Base-by-base conservation (phyloP, 2,329 filamentous ascomycete species). In the Pseudocercospora pini-densiflorae region DNA sequence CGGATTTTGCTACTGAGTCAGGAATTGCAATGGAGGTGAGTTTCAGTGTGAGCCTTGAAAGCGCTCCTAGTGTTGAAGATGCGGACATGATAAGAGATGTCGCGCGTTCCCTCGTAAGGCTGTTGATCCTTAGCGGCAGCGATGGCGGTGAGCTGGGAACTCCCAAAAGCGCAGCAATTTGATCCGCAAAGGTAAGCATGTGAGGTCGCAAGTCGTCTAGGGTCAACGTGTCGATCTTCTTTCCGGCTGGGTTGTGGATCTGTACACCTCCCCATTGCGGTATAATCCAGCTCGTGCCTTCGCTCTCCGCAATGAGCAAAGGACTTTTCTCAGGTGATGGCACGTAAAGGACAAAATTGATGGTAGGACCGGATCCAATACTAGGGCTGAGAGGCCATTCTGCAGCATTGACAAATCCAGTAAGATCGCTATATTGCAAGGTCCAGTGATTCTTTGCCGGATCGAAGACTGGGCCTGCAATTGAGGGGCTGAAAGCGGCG, bases 311-410 rank as follows among this genome's bases (percentile, higher is more conserved):
- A 54, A 91, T 83, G 7, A 87, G 72, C 36, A 91, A 80, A 12
- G 89, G 89, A 2, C 85, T 85, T 67, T 88, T 85, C 6, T 80
- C 80, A 65, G 91, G 87, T 65, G 92, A 89, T 5, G 94, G 93
- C 7, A 96, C 89, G 75, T 95, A 99, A 29, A 98, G 85, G 64
- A 98, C 89, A 77, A 99, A 98, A 80, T 99, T 98, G 75, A 99
- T 89, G 0, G 95, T 99, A 0, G 95, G 95, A 0, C 94, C 94
- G 19, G 88, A 89, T 49, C 94, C 95, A 71, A 99, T 98, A 64
- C 93, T 97, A 0, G 94, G 94, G 68, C 92, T 97, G 2, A 99
- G 81, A 0, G 95, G 95, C 95, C 95, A 99, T 81, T 99, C 95
- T 1, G 95, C 95, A 2, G 94, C 94, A 75, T 99, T 99, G 79